Evolutionary conservation across 2,329 filamentous ascomycete species (phyloP).

Genomic region (Talaromyces sp.): DNA sequence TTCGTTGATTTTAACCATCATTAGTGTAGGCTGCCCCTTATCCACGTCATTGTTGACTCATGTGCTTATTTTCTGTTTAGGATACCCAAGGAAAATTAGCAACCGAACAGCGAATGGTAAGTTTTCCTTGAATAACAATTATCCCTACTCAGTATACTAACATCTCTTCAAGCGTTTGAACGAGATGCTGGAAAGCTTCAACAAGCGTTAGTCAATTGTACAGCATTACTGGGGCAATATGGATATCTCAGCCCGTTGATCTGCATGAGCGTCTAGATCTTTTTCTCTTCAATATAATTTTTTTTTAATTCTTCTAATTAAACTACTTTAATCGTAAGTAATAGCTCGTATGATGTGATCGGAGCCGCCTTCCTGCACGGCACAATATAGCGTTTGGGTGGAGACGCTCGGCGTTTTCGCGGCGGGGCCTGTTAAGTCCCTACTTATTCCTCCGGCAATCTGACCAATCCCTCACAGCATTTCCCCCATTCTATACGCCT

Average conservation of each 20-base stretch:
- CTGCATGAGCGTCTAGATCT: constrained; percentile 6
- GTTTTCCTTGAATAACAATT: constrained; percentile 4
- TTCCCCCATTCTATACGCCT: not conserved
- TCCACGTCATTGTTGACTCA: not conserved
- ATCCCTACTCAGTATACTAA: not conserved
- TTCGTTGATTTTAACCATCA: constrained; percentile 88
- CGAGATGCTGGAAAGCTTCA: constrained; percentile 41
- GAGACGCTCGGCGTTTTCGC: too few relatives aligned
- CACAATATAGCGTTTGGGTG: too few relatives aligned
- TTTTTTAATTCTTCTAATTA: constrained; percentile 8
- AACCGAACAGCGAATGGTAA: constrained; percentile 68
- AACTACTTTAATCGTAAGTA: not conserved
- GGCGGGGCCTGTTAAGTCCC: too few relatives aligned
- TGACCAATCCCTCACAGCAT: too few relatives aligned
- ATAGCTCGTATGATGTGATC: too few relatives aligned
- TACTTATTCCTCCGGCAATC: too few relatives aligned
- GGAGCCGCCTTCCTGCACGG: too few relatives aligned
- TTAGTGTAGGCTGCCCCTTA: constrained; percentile 58
- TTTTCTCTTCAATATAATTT: constrained; percentile 2
- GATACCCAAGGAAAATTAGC: constrained; percentile 52
- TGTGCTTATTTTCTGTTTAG: constrained; percentile 26
- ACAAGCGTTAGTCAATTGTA: constrained; percentile 31
- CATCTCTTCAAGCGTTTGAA: constrained; percentile 39
- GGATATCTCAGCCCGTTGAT: not conserved
- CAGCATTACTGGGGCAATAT: constrained; percentile 11